A percentile compares a stretch with the other conserved stretches of the same genome.
These are phyloP conservation scores for Candida berthetii DNA, from an alignment of 805 yeast genomes.

Conservation along the genomic window DNA sequence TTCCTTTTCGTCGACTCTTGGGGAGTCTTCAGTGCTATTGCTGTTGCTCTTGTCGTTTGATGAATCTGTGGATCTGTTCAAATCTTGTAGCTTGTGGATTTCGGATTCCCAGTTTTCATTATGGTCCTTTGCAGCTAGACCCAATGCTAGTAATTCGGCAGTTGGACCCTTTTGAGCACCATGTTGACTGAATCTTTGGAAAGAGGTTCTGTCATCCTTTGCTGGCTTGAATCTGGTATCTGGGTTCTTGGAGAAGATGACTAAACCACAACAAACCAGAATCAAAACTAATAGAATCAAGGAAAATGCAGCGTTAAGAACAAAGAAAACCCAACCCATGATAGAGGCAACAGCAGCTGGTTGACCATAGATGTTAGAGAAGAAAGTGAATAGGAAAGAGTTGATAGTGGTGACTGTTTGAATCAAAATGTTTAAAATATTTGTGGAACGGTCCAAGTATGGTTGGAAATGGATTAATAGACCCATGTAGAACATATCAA, in stretches of 20 bases:
- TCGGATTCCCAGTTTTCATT: conserved; percentile 68
- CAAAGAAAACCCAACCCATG: conserved; percentile 89
- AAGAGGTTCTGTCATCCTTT: conserved; percentile 86
- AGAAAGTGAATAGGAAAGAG: conserved; percentile 81
- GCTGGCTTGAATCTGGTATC: conserved; percentile 87
- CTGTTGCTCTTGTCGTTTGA: conserved; percentile 8
- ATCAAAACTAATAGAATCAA: conserved; percentile 66
- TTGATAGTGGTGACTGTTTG: conserved; percentile 69
- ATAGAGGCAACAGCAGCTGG: conserved; percentile 72
- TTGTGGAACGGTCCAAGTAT: conserved; percentile 78
- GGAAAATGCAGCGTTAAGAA: conserved; percentile 85
- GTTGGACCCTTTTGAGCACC: conserved; percentile 25
- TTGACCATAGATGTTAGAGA: conserved; percentile 79
- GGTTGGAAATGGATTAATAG: conserved; percentile 63
- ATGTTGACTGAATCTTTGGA: conserved; percentile 44
- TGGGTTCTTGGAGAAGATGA: conserved; percentile 74
- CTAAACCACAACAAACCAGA: conserved; percentile 56
- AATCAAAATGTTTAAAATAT: conserved; percentile 67
- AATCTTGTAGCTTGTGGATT: conserved; percentile 17
- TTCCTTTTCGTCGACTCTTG: conserved; percentile 23
- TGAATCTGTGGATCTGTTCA: conserved; percentile 6
- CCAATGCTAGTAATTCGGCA: conserved; percentile 64
- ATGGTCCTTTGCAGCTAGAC: conserved; percentile 79
- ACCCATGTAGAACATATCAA: conserved; percentile 67
- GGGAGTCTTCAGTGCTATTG: conserved; percentile 17